Percentiles rank a stretch among this genome's conserved stretches.
phyloP scores from a whole-genome alignment of 2,329 filamentous ascomycete genomes.

The Phyllosticta ampelicida region DNA sequence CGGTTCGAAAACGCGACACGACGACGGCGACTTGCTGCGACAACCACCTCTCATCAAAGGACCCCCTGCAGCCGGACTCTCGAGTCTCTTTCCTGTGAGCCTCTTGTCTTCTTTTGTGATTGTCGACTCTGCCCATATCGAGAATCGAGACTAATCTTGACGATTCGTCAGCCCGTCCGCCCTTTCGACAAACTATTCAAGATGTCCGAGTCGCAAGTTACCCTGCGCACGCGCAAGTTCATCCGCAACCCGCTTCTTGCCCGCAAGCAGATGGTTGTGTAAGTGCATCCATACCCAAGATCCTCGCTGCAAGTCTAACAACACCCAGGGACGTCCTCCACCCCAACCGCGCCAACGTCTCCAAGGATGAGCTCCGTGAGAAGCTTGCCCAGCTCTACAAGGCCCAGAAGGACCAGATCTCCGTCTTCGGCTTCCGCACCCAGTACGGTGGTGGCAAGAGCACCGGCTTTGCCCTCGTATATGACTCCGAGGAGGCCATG shows the following conservation, averaged over 20 bases:
- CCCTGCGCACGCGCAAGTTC: conserved; percentile 93
- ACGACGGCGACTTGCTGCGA: conserved; percentile 11
- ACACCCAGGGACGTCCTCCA: conserved; percentile 88
- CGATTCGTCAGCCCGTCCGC: conserved; percentile 3
- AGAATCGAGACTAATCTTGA: neutral
- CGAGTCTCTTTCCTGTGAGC: conserved; percentile 8
- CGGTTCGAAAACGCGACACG: neutral
- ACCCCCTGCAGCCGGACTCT: conserved; percentile 8
- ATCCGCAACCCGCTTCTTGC: conserved; percentile 98
- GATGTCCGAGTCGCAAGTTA: conserved; percentile 68
- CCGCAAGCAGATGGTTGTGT: conserved; percentile 99
- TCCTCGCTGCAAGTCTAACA: conserved; percentile 12
- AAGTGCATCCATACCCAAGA: conserved; percentile 27
- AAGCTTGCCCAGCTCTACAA: conserved; percentile 97
- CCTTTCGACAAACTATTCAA: conserved; percentile 32
- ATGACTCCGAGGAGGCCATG: conserved; percentile 95
- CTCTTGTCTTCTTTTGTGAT: neutral
- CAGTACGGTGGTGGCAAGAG: conserved; percentile 99
- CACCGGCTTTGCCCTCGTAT: conserved; percentile 96
- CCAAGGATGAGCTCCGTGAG: conserved; percentile 94
- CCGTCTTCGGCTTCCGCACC: conserved; percentile 95
- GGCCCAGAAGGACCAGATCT: conserved; percentile 93
- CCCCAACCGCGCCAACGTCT: conserved; percentile 95
- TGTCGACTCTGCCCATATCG: neutral
- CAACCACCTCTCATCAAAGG: conserved; percentile 9